phyloP scores from a whole-genome alignment of 495 filamentous ascomycete genomes.

The Aspergillus nanangensis region DNA sequence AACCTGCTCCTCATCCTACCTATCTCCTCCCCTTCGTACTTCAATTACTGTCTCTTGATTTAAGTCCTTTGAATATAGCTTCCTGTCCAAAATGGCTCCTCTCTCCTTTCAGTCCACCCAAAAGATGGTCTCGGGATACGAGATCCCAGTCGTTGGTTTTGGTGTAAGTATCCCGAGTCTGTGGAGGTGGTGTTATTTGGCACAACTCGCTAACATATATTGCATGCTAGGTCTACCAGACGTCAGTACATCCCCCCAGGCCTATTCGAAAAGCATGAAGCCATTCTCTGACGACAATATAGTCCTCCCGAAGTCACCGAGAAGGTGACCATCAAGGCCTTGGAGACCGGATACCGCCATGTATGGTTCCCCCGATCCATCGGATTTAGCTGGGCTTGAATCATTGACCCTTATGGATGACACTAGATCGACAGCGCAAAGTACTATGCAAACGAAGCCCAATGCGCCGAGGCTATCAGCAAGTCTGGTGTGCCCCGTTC shows the following conservation, averaged over 20 bases:
- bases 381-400: too few relatives aligned
- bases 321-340: constrained; percentile 54
- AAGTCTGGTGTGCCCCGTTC: constrained; percentile 41
- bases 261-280: not conserved
- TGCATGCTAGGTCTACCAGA: constrained; percentile 62
- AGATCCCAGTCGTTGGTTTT: constrained; percentile 72
- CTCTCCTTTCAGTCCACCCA: constrained; percentile 60
- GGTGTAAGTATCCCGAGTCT: constrained; percentile 50
- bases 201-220: constrained; percentile 2
- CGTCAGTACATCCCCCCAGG: constrained; percentile 36
- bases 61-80: too few relatives aligned
- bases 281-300: not conserved
- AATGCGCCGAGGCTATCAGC: constrained; percentile 43
- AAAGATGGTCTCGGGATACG: constrained; percentile 69
- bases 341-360: constrained; percentile 70
- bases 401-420: not conserved
- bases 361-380: constrained; percentile 32
- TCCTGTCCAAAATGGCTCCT: constrained; percentile 45
- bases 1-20: too few relatives aligned
- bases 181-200: not conserved
- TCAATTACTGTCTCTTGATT: too few relatives aligned
- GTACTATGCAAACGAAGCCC: constrained; percentile 49
- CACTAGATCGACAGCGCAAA: constrained; percentile 48
- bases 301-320: constrained; percentile 53
- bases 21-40: too few relatives aligned